Base-by-base conservation (phyloP, 176 grass and related monocot species). In the Dendrocalamus sinicus region DNA sequence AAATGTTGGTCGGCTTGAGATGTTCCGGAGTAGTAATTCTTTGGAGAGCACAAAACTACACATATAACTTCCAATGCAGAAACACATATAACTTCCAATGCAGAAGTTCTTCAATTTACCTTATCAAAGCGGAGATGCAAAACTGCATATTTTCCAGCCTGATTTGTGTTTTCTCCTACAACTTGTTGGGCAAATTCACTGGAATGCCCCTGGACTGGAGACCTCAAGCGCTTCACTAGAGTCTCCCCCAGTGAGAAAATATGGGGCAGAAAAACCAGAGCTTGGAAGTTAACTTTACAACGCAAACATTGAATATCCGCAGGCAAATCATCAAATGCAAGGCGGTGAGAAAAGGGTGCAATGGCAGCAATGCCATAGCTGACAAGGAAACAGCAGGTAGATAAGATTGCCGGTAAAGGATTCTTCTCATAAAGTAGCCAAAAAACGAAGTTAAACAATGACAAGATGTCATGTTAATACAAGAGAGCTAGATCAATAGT, bases 81-180 rank as follows among this genome's bases (percentile, higher is more conserved):
- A 53, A 85, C 4, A 86, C 4, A 45, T 47, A 72, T 4, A 74
- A 40, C 1, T 75, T 70, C 59, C 41, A 59, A 74, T 73, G 50
- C 19, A 91, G 17, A 75, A 53, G 73, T 68, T 72, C 20, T 44
- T 78, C 44, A 12, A 76, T 45, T 84, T 80, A 98, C 93, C 93
- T 98, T 98, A 67, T 98, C 96, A 62, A 98, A 98, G 48, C 93
- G 88, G 70, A 98, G 96, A 83, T 98, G 96, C 73, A 98, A 82
- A 87, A 92, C 96, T 63, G 81, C 91, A 86, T 92, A 98, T 66
- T 94, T 91, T 85, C 88, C 84, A 37, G 77, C 85, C 69, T 88
- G 83, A 70, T 78, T 74, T 55, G 43, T 85, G 26, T 69, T 59
- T 64, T 79, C 80, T 68, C 84, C 83, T 61, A 52, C 79, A 64